Conservation (phyloP, 2,329 filamentous ascomycete species). For the Nannizzia gypsea region DNA sequence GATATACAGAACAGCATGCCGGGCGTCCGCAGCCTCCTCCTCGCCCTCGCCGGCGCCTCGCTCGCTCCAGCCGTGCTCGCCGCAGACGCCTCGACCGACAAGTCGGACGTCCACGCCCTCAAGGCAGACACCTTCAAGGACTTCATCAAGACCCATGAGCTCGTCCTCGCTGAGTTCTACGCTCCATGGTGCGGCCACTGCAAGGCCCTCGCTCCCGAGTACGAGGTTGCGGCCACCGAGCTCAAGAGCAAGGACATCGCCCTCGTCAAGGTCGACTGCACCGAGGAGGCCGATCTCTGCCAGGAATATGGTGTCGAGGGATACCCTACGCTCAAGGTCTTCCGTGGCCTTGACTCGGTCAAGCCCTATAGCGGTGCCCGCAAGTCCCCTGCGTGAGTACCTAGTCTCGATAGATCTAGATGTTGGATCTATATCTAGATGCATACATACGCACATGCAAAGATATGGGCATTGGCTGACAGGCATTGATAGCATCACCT, state of each 20-base stretch:
- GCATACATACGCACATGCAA: no score
- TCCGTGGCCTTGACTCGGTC: slow-evolving; percentile 76
- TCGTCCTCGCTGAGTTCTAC: slow-evolving; percentile 95
- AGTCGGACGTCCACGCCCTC: slow-evolving; percentile 71
- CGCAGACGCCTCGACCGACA: slow-evolving; percentile 20
- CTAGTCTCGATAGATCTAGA: background rate
- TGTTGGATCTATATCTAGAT: background rate
- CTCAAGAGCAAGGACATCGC: slow-evolving; percentile 40
- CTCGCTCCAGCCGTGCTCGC: slow-evolving; percentile 19
- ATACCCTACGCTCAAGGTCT: slow-evolving; percentile 97
- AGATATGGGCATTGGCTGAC: no score
- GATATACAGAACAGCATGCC: slow-evolving; percentile 22
- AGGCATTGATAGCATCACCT: slow-evolving; percentile 43
- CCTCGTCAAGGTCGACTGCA: slow-evolving; percentile 61
- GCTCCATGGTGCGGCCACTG: slow-evolving; percentile 97
- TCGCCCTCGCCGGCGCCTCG: slow-evolving; percentile 26
- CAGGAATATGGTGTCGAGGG: slow-evolving; percentile 83
- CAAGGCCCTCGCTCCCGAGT: slow-evolving; percentile 70
- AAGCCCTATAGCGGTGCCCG: slow-evolving; percentile 77
- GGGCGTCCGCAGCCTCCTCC: slow-evolving; percentile 28
- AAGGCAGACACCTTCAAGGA: slow-evolving; percentile 77
- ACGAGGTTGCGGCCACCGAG: slow-evolving; percentile 38
- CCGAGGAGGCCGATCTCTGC: slow-evolving; percentile 85
- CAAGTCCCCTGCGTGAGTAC: slow-evolving; percentile 59
- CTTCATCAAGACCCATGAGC: slow-evolving; percentile 73